Evolutionary conservation across 257 asterid genomes (phyloP).

Genomic region (Salvia hispanica): DNA sequence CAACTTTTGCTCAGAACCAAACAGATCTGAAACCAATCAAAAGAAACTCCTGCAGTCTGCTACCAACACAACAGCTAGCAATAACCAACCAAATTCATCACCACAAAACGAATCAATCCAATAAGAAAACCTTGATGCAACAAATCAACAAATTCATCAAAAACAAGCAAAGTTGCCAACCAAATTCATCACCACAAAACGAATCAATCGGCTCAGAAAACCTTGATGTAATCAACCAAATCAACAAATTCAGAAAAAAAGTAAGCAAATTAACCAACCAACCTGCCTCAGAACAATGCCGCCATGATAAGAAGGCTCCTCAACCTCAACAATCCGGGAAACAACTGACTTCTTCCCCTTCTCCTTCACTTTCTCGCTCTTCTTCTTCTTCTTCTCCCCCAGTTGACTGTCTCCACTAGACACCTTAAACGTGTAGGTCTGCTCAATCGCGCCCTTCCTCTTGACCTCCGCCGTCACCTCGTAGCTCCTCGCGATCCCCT

Average conservation of each 20-base stretch:
- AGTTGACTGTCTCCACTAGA: slow-evolving; percentile 38
- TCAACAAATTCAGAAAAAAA: not conserved
- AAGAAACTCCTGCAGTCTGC: slow-evolving; percentile 1
- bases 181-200: not conserved
- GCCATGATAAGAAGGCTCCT: slow-evolving; percentile 61
- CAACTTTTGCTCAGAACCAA: slow-evolving; percentile 1
- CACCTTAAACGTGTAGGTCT: slow-evolving; percentile 61
- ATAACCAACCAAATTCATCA: not conserved
- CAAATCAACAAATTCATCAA: not conserved
- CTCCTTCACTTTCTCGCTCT: slow-evolving; percentile 42
- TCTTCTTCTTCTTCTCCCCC: slow-evolving; percentile 38
- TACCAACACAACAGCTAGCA: not conserved
- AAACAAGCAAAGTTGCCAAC: not conserved
- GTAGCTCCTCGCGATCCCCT: slow-evolving; percentile 50
- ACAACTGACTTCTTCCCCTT: slow-evolving; percentile 38
- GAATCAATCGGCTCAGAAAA: not conserved
- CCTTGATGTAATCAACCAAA: not conserved
- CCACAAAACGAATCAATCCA: too few species aligned
- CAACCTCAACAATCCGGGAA: slow-evolving; percentile 68
- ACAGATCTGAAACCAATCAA: slow-evolving; percentile 25
- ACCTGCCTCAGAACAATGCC: slow-evolving; percentile 80
- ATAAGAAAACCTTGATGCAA: too few species aligned
- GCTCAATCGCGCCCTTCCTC: slow-evolving; percentile 56
- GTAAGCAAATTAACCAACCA: slow-evolving; percentile 41
- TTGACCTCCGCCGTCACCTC: slow-evolving; percentile 77